phyloP scores from a whole-genome alignment of 345 rosid species.

The Eucalyptus sp. region DNA sequence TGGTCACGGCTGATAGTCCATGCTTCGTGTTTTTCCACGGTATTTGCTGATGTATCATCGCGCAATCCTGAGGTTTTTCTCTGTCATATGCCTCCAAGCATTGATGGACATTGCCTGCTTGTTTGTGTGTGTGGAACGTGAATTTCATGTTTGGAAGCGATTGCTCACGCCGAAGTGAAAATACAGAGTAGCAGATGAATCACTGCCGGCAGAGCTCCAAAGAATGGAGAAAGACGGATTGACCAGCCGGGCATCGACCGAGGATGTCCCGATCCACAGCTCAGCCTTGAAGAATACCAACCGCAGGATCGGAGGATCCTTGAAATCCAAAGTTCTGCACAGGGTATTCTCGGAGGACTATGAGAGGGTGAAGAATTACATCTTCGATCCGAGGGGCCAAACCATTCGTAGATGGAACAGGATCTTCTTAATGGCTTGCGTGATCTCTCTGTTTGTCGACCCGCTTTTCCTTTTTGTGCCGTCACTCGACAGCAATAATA shows the following conservation, averaged over 20 bases:
- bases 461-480: conserved; percentile 1
- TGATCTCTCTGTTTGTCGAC: neutral
- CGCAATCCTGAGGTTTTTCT: neutral
- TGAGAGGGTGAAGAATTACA: neutral
- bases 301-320: neutral
- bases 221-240: neutral
- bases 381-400: neutral
- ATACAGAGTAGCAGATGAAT: neutral
- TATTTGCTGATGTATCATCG: neutral
- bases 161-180: neutral
- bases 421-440: neutral
- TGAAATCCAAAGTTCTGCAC: neutral
- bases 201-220: neutral
- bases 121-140: neutral
- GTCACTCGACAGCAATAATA: neutral
- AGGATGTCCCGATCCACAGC: neutral
- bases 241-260: neutral
- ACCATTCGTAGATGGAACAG: neutral
- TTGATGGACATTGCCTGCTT: neutral
- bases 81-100: neutral
- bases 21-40: neutral
- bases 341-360: conserved; percentile 4
- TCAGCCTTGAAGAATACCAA: neutral
- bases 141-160: neutral
- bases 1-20: neutral